Evolutionary conservation across 129 eudicot species (phyloP).

Genomic region (Scalesia atractyloides): DNA sequence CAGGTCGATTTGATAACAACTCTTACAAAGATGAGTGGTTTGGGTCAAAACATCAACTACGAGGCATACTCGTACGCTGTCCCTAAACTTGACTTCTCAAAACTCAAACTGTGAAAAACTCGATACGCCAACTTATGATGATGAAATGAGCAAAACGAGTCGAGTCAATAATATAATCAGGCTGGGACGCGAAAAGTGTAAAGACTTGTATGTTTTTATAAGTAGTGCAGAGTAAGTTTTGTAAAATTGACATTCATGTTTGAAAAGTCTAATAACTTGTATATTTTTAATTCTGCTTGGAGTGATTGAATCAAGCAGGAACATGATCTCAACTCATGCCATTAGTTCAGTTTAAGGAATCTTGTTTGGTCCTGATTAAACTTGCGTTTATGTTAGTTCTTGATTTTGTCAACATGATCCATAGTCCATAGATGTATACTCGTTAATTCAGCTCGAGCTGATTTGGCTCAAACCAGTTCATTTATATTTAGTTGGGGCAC

Average conservation of each 20-base stretch:
- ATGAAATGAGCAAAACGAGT: constrained; percentile 9
- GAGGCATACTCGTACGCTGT: constrained; percentile 82
- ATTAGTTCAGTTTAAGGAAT: not conserved
- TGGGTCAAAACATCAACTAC: constrained; percentile 89
- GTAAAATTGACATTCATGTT: constrained; percentile 11
- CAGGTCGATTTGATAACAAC: constrained; percentile 94
- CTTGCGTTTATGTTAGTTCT: not conserved
- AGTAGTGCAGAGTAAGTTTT: constrained; percentile 10
- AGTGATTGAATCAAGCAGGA: not conserved
- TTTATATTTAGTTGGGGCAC: not conserved
- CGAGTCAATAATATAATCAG: not conserved
- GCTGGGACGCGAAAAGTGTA: not conserved
- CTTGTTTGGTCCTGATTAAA: not conserved
- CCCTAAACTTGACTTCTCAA: constrained; percentile 54
- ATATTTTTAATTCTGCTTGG: not conserved
- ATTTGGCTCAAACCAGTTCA: too few species aligned
- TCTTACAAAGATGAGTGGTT: constrained; percentile 72
- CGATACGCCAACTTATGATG: constrained; percentile 1
- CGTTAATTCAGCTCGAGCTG: too few species aligned
- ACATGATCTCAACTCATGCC: constrained; percentile 5
- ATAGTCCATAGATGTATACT: not conserved
- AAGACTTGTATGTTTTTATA: not conserved
- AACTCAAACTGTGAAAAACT: constrained; percentile 52
- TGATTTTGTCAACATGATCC: not conserved
- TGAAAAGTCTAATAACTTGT: not conserved